Evolutionary conservation across 352 stramenopile genomes (phyloP).

Genomic region (Thraustochytrium sp.): DNA sequence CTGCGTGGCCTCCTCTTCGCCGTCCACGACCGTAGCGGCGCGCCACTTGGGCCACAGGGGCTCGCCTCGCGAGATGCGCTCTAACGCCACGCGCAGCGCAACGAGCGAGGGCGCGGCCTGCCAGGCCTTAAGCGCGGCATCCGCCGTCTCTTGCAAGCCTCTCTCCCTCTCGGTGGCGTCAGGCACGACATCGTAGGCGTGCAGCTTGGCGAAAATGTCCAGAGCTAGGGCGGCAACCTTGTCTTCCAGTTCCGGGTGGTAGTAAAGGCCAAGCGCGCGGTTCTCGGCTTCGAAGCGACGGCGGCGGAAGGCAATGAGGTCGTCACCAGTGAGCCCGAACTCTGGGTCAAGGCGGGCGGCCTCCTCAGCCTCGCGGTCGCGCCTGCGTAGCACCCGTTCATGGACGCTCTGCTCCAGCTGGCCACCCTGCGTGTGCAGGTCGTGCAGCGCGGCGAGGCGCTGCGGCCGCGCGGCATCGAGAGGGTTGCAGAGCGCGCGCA

Average conservation of each 20-base stretch:
- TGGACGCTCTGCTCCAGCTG: background rate
- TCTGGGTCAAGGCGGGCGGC: background rate
- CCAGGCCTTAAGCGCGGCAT: background rate
- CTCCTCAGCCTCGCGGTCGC: background rate
- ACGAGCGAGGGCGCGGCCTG: background rate
- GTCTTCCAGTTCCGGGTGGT: background rate
- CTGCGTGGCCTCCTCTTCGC: background rate
- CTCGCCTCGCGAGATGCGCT: background rate
- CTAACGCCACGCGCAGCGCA: background rate
- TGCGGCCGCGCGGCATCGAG: background rate
- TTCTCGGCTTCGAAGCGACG: background rate
- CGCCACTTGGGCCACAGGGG: background rate
- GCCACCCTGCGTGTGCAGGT: background rate
- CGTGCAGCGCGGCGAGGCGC: background rate
- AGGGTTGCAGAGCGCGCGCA: background rate
- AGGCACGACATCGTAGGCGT: background rate
- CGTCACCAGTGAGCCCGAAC: background rate
- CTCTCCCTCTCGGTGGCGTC: background rate
- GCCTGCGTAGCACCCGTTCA: background rate
- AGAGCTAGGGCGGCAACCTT: background rate
- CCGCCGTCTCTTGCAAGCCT: background rate
- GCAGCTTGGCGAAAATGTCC: background rate
- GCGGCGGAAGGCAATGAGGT: background rate
- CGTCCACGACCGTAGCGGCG: background rate
- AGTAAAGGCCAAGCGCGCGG: conserved; percentile 18